Evolutionary conservation across 2,329 filamentous ascomycete species (phyloP).

Genomic region (Aspergillus tanneri): DNA sequence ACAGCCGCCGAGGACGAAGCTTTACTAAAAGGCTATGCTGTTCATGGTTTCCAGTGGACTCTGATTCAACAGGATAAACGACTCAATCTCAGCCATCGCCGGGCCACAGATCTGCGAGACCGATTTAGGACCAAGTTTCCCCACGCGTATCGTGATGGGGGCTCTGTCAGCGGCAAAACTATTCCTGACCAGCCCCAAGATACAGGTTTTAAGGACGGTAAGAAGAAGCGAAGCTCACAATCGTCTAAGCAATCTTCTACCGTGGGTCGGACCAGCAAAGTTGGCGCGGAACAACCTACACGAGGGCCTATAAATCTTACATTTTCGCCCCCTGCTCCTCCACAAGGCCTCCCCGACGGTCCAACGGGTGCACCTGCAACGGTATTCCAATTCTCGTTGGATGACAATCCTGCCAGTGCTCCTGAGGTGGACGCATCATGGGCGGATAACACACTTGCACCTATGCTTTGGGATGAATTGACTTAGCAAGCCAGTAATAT

Average conservation of each 20-base stretch:
- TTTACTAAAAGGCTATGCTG: constrained; percentile 57
- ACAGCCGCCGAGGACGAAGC: constrained; percentile 58
- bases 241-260: constrained; percentile 10
- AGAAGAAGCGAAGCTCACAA: constrained; percentile 12
- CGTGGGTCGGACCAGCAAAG: constrained; percentile 13
- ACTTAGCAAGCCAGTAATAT: no score
- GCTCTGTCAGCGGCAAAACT: constrained; percentile 38
- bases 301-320: constrained; percentile 31
- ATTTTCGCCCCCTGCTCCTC: constrained; percentile 33
- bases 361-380: constrained; percentile 18
- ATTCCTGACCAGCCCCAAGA: constrained; percentile 17
- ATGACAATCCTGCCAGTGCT: constrained; percentile 28
- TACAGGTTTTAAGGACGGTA: constrained; percentile 8
- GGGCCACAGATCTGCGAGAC: constrained; percentile 60
- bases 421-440: constrained; percentile 27
- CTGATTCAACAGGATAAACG: constrained; percentile 56
- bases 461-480: constrained; percentile 43
- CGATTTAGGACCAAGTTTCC: constrained; percentile 61
- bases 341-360: constrained; percentile 28
- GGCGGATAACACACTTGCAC: constrained; percentile 42
- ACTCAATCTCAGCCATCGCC: constrained; percentile 52
- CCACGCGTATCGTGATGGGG: constrained; percentile 52
- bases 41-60: constrained; percentile 61
- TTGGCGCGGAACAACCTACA: constrained; percentile 15
- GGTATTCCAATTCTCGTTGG: constrained; percentile 33